A percentile compares a stretch with the other conserved stretches of the same genome.
These are phyloP conservation scores for Gossypium ekmanianum DNA, from an alignment of 345 rosid genomes.

Conservation along the genomic window DNA sequence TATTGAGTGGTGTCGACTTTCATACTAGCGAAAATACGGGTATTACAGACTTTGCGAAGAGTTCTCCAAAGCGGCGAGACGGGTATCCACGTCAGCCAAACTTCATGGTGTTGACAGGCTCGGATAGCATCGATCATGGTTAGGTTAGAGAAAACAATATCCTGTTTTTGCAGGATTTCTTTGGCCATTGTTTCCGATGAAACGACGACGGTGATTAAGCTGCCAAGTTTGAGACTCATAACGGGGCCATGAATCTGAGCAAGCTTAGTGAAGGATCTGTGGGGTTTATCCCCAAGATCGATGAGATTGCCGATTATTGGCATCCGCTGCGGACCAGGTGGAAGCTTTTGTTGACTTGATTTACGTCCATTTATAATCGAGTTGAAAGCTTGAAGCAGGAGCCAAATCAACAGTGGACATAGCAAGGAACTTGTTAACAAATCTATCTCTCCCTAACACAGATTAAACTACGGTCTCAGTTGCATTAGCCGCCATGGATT, in stretches of 20 bases:
- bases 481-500: too few relatives aligned
- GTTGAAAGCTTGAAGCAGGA: not conserved
- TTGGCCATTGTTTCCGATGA: conserved; percentile 37
- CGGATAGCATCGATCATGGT: conserved; percentile 29
- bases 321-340: conserved; percentile 37
- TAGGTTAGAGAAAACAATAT: conserved; percentile 29
- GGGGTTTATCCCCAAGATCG: conserved; percentile 36
- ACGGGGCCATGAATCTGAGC: conserved; percentile 41
- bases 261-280: conserved; percentile 31
- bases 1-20: conserved; percentile 31
- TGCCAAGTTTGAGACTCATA: conserved; percentile 39
- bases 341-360: conserved; percentile 13
- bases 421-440: not conserved
- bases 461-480: not conserved
- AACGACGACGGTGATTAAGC: conserved; percentile 32
- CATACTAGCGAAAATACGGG: conserved; percentile 30
- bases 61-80: conserved; percentile 37
- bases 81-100: conserved; percentile 36
- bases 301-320: conserved; percentile 43
- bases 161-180: conserved; percentile 42
- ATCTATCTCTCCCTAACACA: not conserved
- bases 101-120: conserved; percentile 30
- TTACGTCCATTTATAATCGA: not conserved
- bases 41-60: conserved; percentile 34
- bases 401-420: not conserved